Percentiles rank a stretch among this genome's conserved stretches.
Conservation (phyloP, 2,329 filamentous ascomycete species). For the Ascochyta viciae-villosae region DNA sequence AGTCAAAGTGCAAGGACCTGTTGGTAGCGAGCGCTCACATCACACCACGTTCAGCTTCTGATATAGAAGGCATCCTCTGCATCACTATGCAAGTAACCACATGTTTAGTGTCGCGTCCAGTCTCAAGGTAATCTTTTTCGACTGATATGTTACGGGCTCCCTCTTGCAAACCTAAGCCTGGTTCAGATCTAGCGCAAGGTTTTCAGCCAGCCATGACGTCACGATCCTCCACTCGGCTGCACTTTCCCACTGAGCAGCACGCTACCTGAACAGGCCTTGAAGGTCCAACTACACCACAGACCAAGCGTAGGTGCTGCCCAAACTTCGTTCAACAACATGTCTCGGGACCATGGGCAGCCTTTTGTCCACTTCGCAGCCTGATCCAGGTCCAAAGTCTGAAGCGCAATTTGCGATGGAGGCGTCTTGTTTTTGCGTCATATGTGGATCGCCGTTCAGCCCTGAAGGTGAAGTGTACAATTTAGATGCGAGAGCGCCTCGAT, state of each 20-base stretch:
- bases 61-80: too few relatives aligned
- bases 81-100: too few relatives aligned
- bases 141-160: too few relatives aligned
- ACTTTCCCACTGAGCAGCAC: neutral
- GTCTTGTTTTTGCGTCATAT: conserved; percentile 35
- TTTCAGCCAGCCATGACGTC: conserved; percentile 8
- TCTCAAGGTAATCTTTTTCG: too few relatives aligned
- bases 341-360: conserved; percentile 21
- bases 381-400: conserved; percentile 24
- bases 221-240: neutral
- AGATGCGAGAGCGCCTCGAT: conserved; percentile 25
- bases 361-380: conserved; percentile 19
- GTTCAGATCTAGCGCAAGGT: too few relatives aligned
- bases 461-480: conserved; percentile 31
- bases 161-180: too few relatives aligned
- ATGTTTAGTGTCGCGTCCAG: too few relatives aligned
- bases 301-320: neutral
- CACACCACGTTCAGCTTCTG: too few relatives aligned
- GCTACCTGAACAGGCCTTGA: neutral
- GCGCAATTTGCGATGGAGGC: conserved; percentile 31
- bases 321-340: neutral
- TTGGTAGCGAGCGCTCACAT: too few relatives aligned
- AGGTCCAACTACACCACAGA: neutral
- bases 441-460: conserved; percentile 36
- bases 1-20: too few relatives aligned